A percentile compares a stretch with the other conserved stretches of the same genome.
Conservation (phyloP, 179 eudicot species). For the Dionaea muscipula region DNA sequence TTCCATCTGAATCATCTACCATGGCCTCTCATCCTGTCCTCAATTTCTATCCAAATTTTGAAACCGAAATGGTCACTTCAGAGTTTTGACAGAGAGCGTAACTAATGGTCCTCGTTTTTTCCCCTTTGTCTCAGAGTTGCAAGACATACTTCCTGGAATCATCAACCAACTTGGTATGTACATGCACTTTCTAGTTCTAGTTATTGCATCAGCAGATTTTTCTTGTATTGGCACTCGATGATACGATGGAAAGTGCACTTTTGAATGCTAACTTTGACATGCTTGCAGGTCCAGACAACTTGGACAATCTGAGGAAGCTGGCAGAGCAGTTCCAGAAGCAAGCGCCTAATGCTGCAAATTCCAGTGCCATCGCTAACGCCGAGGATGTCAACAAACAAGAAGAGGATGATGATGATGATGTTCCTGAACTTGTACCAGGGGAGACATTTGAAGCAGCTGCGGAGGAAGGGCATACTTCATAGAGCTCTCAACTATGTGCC, state of each 20-base stretch:
- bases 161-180: conserved; percentile 75
- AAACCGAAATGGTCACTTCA: background rate
- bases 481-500: no score
- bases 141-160: conserved; percentile 85
- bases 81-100: background rate
- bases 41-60: no score
- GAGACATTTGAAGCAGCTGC: conserved; percentile 95
- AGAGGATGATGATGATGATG: conserved; percentile 79
- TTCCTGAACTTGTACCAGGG: conserved; percentile 84
- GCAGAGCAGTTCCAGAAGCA: conserved; percentile 77
- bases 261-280: no score
- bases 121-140: conserved; percentile 45
- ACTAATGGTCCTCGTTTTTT: background rate
- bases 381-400: conserved; percentile 21
- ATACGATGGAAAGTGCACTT: background rate
- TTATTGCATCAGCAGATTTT: background rate
- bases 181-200: background rate
- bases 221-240: background rate
- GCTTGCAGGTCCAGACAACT: conserved; percentile 75
- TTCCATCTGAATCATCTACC: no score
- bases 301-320: conserved; percentile 76
- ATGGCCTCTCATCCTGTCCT: no score
- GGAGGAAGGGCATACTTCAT: conserved; percentile 38
- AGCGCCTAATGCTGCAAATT: conserved; percentile 22
- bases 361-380: conserved; percentile 24